Percentiles rank a stretch among this genome's conserved stretches.
These are phyloP conservation scores for Boeremia exigua DNA, from an alignment of 2,329 filamentous ascomycete species.

Conservation along the genomic window DNA sequence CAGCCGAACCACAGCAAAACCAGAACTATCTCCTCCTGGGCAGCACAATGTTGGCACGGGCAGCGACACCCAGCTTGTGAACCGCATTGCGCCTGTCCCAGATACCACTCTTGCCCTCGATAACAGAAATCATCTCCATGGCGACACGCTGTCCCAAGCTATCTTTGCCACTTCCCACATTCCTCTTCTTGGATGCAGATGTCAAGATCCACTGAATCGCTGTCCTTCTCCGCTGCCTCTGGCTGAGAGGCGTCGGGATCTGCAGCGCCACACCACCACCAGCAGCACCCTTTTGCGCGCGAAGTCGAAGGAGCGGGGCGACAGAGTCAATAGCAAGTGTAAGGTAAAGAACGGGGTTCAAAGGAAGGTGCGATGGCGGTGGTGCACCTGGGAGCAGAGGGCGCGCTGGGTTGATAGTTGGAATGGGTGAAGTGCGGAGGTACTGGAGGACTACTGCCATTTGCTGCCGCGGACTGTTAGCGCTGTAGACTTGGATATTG, in stretches of 20 bases:
- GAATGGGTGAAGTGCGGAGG: conserved; percentile 83
- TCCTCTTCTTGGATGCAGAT: conserved; percentile 78
- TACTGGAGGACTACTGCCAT: conserved; percentile 82
- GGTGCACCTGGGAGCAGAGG: conserved; percentile 79
- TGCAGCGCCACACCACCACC: conserved; percentile 87
- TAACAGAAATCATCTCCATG: conserved; percentile 83
- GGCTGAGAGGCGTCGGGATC: conserved; percentile 76
- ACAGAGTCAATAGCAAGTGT: conserved; percentile 91
- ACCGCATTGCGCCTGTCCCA: conserved; percentile 82
- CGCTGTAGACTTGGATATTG: not conserved
- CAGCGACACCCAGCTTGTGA: conserved; percentile 81
- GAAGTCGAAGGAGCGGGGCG: conserved; percentile 83
- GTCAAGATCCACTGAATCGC: conserved; percentile 91
- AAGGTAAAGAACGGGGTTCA: conserved; percentile 89
- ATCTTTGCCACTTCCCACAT: conserved; percentile 71
- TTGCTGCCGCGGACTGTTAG: conserved; percentile 62
- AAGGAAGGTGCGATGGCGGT: conserved; percentile 77
- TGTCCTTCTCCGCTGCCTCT: conserved; percentile 76
- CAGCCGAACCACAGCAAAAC: conserved; percentile 8
- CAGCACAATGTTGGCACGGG: conserved; percentile 72
- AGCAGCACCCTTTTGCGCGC: conserved; percentile 74
- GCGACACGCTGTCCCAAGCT: conserved; percentile 80
- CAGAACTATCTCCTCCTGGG: conserved; percentile 39
- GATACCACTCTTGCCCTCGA: conserved; percentile 81
- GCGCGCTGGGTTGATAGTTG: conserved; percentile 72